phyloP scores from a whole-genome alignment of 371 early-diverging fungal genomes.

The Phascolomyces articulosus region DNA sequence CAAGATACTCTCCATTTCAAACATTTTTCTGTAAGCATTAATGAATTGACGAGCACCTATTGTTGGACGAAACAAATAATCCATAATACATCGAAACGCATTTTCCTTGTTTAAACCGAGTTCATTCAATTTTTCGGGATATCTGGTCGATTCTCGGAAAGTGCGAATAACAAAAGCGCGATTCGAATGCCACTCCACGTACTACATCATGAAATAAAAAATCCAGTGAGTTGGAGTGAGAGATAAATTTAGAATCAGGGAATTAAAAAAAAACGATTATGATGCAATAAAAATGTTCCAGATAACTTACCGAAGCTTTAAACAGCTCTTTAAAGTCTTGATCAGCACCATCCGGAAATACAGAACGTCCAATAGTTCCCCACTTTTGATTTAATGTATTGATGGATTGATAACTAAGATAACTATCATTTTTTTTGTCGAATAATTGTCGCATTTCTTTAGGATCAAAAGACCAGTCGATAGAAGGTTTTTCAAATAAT shows the following conservation, averaged over 20 bases:
- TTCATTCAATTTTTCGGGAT: conserved; percentile 24
- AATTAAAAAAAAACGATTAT: not conserved
- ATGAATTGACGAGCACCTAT: conserved; percentile 49
- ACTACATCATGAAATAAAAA: conserved; percentile 20
- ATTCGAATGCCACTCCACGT: conserved; percentile 44
- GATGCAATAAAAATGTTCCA: too few relatives aligned
- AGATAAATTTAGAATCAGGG: not conserved
- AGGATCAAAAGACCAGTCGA: conserved; percentile 48
- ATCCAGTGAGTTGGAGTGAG: not conserved
- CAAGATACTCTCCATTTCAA: conserved; percentile 47
- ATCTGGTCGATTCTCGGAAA: conserved; percentile 34
- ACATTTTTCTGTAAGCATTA: conserved; percentile 42
- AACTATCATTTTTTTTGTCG: conserved; percentile 9
- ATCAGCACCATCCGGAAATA: conserved; percentile 44
- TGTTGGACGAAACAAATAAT: conserved; percentile 51
- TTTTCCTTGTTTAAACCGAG: conserved; percentile 50
- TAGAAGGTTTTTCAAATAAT: conserved; percentile 46
- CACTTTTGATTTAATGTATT: conserved; percentile 43
- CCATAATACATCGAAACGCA: conserved; percentile 44
- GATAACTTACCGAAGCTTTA: conserved; percentile 45
- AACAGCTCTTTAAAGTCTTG: conserved; percentile 48
- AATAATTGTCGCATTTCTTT: conserved; percentile 40
- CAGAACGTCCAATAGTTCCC: conserved; percentile 17
- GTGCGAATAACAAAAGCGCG: conserved; percentile 52
- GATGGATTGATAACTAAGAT: conserved; percentile 29